These are phyloP conservation scores for Skeletonema menzelii DNA, from an alignment of 108 stramenopile genomes.

Conservation along the genomic window DNA sequence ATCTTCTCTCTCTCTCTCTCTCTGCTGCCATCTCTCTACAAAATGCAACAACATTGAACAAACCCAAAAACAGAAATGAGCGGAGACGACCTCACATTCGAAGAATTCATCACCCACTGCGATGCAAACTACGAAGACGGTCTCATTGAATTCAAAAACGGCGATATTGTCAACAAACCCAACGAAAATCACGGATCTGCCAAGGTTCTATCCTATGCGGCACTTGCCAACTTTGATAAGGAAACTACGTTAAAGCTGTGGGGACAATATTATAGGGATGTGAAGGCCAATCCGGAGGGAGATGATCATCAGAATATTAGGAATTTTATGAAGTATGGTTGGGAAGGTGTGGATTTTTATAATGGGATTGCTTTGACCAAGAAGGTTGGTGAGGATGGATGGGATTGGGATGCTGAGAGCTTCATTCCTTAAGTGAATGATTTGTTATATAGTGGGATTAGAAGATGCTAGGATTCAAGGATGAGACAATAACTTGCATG, in stretches of 20 bases:
- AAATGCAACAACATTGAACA: too few species aligned
- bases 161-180: conserved; percentile 72
- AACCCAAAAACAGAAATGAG: conserved; percentile 60
- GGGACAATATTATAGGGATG: conserved; percentile 90
- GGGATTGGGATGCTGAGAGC: conserved; percentile 79
- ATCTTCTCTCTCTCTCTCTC: too few species aligned
- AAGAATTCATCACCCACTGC: conserved; percentile 80
- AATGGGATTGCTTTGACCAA: conserved; percentile 87
- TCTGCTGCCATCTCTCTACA: too few species aligned
- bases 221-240: conserved; percentile 78
- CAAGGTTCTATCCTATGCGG: conserved; percentile 82
- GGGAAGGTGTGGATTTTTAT: conserved; percentile 82
- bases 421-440: conserved; percentile 61
- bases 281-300: conserved; percentile 74
- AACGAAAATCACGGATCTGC: conserved; percentile 89
- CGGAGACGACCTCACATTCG: conserved; percentile 70
- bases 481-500: too few species aligned
- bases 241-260: conserved; percentile 82
- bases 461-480: too few species aligned
- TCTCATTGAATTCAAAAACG: conserved; percentile 84
- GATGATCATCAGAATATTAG: conserved; percentile 83
- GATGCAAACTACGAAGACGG: conserved; percentile 77
- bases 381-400: conserved; percentile 77
- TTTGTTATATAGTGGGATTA: too few species aligned
- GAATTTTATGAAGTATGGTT: conserved; percentile 77